Evolutionary conservation across 75 land plant species (phyloP).

Genomic region (Cryptomeria japonica): DNA sequence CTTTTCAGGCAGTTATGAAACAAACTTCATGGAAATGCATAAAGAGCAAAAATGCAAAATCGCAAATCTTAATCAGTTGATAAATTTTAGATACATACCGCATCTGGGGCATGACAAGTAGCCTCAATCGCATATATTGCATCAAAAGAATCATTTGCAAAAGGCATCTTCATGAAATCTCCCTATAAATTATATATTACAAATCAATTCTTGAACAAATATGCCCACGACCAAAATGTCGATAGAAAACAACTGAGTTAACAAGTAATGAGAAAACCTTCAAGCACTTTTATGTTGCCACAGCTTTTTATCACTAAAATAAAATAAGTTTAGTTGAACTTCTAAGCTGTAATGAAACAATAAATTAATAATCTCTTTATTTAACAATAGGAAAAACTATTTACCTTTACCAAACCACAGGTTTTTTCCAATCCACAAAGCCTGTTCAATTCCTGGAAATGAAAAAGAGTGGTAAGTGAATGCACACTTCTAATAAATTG

Average conservation of each 20-base stretch:
- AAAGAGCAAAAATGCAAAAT: not conserved
- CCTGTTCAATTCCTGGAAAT: slow-evolving; percentile 68
- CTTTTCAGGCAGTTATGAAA: not conserved
- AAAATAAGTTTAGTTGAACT: not conserved
- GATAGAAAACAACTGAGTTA: not conserved
- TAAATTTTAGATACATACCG: slow-evolving; percentile 47
- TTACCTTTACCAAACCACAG: slow-evolving; percentile 84
- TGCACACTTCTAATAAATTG: not conserved
- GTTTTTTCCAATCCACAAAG: slow-evolving; percentile 69
- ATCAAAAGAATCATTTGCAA: slow-evolving; percentile 82
- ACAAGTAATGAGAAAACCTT: not conserved
- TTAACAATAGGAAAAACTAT: not conserved
- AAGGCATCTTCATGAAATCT: slow-evolving; percentile 98
- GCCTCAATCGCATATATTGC: slow-evolving; percentile 98
- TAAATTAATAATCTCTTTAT: not conserved
- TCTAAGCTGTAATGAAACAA: not conserved
- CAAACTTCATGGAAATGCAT: not conserved
- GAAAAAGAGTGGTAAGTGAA: not conserved
- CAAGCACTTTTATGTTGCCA: not conserved
- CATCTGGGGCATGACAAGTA: slow-evolving; percentile 98
- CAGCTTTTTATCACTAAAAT: not conserved
- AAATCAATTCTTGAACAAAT: slow-evolving; percentile 4
- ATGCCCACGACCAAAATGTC: not conserved
- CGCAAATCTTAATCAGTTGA: not conserved
- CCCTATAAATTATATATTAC: slow-evolving; percentile 48